Conservation (phyloP, 345 rosid genomes). For the Salix exigua region DNA sequence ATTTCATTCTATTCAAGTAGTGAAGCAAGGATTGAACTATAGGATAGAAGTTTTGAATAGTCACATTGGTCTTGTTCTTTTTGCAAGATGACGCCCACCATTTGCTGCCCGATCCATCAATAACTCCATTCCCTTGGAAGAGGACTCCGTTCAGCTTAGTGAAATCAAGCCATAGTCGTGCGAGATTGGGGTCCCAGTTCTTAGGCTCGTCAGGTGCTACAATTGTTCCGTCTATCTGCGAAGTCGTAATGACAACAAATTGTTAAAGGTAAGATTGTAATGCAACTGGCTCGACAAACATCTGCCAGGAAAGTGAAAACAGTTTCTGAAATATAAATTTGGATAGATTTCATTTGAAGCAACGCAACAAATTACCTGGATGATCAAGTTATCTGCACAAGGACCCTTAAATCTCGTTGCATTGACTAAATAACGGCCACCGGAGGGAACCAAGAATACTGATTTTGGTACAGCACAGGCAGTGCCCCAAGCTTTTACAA, state of each 20-base stretch:
- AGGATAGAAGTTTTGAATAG: conserved; percentile 22
- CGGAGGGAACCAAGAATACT: conserved; percentile 76
- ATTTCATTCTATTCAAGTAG: not conserved
- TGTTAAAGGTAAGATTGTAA: not conserved
- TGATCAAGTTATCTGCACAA: conserved; percentile 59
- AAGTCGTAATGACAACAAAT: conserved; percentile 1
- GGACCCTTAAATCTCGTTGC: conserved; percentile 90
- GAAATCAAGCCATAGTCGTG: conserved; percentile 82
- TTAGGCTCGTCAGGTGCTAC: conserved; percentile 88
- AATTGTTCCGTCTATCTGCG: conserved; percentile 90
- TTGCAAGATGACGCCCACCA: conserved; percentile 99
- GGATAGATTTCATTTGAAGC: not conserved
- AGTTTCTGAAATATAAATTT: not conserved
- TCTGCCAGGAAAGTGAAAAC: not conserved
- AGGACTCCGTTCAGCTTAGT: conserved; percentile 61
- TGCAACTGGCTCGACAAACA: not conserved
- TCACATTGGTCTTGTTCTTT: conserved; percentile 71
- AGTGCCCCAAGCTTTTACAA: conserved; percentile 65
- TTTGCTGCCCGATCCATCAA: conserved; percentile 95
- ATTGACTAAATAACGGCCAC: conserved; percentile 59
- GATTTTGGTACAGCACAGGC: conserved; percentile 66
- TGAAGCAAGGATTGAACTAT: not conserved
- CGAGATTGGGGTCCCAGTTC: conserved; percentile 69
- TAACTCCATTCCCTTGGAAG: conserved; percentile 84
- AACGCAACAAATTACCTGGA: conserved; percentile 56